Conservation (phyloP, 257 asterid genomes). For the Coffea canephora region DNA sequence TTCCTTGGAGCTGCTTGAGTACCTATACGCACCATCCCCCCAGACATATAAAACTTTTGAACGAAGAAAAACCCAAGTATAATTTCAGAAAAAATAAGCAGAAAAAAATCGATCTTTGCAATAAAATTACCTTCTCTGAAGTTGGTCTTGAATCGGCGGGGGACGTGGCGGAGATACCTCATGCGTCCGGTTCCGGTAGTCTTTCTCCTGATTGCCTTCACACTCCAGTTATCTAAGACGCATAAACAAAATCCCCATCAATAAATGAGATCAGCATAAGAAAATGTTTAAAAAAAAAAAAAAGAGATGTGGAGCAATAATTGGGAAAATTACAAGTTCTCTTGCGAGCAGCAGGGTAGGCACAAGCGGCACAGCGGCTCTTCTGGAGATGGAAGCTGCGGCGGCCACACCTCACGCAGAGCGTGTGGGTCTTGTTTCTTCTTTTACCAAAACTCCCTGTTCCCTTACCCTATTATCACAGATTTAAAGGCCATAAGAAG, state of each 20-base stretch:
- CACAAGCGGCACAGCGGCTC: slow-evolving; percentile 69
- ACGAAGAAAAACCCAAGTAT: slow-evolving; percentile 2
- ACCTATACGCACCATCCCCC: slow-evolving; percentile 26
- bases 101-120: not conserved
- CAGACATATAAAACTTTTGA: not conserved
- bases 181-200: slow-evolving; percentile 85
- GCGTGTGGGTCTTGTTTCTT: slow-evolving; percentile 68
- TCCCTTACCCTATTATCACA: slow-evolving; percentile 48
- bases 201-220: slow-evolving; percentile 81
- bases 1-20: slow-evolving; percentile 79
- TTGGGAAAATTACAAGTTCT: slow-evolving; percentile 40
- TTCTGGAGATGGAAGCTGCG: slow-evolving; percentile 68
- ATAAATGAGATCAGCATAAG: not conserved
- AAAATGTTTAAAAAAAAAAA: not conserved
- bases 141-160: slow-evolving; percentile 73
- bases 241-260: not conserved
- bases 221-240: slow-evolving; percentile 62
- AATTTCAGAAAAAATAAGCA: not conserved
- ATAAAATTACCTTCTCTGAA: slow-evolving; percentile 64
- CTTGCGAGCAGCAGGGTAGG: slow-evolving; percentile 66
- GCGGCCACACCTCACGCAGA: slow-evolving; percentile 62
- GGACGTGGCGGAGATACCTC: slow-evolving; percentile 76
- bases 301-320: too few relatives aligned
- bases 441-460: slow-evolving; percentile 68
- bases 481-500: not conserved